These are phyloP conservation scores for Pseudocercospora macadamiae DNA, from an alignment of 2,329 filamentous ascomycete species.

Conservation along the genomic window DNA sequence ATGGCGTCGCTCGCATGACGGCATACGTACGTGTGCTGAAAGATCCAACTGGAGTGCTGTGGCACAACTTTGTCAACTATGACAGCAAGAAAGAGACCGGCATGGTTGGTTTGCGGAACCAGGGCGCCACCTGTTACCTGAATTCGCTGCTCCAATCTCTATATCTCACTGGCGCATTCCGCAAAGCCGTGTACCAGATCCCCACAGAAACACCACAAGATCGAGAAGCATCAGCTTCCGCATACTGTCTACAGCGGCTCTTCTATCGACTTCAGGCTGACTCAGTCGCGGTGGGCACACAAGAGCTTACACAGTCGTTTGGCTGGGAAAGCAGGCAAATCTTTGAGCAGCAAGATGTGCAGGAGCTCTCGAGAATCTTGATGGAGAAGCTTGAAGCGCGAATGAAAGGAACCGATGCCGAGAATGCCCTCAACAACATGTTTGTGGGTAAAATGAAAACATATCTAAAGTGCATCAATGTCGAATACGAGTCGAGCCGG, in stretches of 20 bases:
- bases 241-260: conserved; percentile 87
- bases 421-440: conserved; percentile 85
- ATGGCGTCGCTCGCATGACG: conserved; percentile 76
- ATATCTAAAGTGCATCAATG: conserved; percentile 98
- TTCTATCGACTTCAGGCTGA: conserved; percentile 95
- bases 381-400: conserved; percentile 97
- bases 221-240: conserved; percentile 71
- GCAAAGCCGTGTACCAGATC: conserved; percentile 97
- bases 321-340: conserved; percentile 98
- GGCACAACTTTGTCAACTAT: conserved; percentile 92
- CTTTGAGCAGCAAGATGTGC: conserved; percentile 98
- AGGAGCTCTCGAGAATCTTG: conserved; percentile 91
- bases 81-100: conserved; percentile 99
- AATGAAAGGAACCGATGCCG: conserved; percentile 94
- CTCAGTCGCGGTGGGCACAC: conserved; percentile 79
- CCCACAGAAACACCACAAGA: conserved; percentile 84
- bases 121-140: conserved; percentile 72
- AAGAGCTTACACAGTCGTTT: conserved; percentile 93
- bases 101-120: conserved; percentile 94
- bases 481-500: conserved; percentile 93
- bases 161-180: conserved; percentile 75
- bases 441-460: conserved; percentile 99
- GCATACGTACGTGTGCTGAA: conserved; percentile 81
- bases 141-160: conserved; percentile 53
- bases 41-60: conserved; percentile 84